Conservation (phyloP, 495 filamentous ascomycete genomes). For the Xylaria curta region DNA sequence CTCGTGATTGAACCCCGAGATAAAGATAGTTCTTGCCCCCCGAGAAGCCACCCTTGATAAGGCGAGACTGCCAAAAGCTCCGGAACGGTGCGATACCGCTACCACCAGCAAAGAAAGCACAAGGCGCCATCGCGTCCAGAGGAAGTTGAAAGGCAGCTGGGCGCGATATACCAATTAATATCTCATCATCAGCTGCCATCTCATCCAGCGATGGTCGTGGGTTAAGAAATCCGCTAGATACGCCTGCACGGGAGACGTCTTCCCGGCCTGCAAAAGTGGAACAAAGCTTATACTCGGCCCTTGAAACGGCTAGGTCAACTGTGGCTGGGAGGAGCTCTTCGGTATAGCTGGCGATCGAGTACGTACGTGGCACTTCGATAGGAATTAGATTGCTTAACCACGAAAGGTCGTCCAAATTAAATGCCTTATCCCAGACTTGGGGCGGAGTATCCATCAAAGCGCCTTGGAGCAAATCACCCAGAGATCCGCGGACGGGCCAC, state of each 20-base stretch:
- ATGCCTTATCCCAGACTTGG: conserved; percentile 57
- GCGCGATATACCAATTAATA: conserved; percentile 55
- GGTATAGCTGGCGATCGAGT: conserved; percentile 55
- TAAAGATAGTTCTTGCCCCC: conserved; percentile 56
- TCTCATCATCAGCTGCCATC: conserved; percentile 46
- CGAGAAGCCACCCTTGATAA: conserved; percentile 41
- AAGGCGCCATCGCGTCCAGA: conserved; percentile 50
- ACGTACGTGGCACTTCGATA: conserved; percentile 57
- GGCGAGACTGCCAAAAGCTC: conserved; percentile 56
- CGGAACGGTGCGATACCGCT: conserved; percentile 60
- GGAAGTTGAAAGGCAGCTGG: conserved; percentile 59
- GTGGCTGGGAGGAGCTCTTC: conserved; percentile 55
- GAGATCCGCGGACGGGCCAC: conserved; percentile 55
- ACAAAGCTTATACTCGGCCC: conserved; percentile 54
- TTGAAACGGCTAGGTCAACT: conserved; percentile 54
- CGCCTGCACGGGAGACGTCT: conserved; percentile 46
- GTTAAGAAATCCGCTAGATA: conserved; percentile 59
- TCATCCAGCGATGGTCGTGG: conserved; percentile 41
- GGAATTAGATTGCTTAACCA: conserved; percentile 55
- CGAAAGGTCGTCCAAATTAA: conserved; percentile 47
- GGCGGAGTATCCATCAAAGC: conserved; percentile 52
- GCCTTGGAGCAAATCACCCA: conserved; percentile 53
- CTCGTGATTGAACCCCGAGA: conserved; percentile 56
- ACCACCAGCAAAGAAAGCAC: conserved; percentile 59
- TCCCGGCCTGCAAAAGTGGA: conserved; percentile 46